A percentile compares a stretch with the other conserved stretches of the same genome.
phyloP scores from a whole-genome alignment of 2,329 filamentous ascomycete genomes.

The Hypoxylon sp. region DNA sequence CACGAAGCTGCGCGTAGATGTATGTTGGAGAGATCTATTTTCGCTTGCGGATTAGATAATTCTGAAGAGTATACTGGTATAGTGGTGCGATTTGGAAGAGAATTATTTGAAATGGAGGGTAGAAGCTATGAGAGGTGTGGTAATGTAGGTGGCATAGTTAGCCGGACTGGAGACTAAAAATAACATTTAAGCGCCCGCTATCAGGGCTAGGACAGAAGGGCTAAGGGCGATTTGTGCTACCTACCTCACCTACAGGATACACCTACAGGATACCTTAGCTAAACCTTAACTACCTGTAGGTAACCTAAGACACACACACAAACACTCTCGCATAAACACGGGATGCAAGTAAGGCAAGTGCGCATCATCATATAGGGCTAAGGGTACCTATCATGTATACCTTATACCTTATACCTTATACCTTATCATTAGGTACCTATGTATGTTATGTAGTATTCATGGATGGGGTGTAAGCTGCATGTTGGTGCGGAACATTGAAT shows the following conservation, averaged over 20 bases:
- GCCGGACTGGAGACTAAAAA: constrained; percentile 33
- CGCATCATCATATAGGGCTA: constrained; percentile 6
- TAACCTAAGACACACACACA: neutral
- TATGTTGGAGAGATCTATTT: constrained; percentile 32
- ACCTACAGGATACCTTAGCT: neutral
- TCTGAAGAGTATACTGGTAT: constrained; percentile 13
- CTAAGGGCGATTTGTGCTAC: constrained; percentile 16
- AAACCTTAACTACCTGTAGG: constrained; percentile 17
- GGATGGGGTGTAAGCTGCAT: constrained; percentile 5
- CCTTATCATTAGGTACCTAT: neutral
- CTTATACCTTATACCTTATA: too few relatives aligned
- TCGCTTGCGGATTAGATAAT: constrained; percentile 17
- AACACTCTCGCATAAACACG: neutral
- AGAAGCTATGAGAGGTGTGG: constrained; percentile 22
- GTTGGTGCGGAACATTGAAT: constrained; percentile 29
- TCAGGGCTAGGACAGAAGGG: constrained; percentile 4
- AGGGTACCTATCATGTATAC: neutral
- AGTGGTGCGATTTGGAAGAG: constrained; percentile 18
- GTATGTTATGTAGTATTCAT: neutral
- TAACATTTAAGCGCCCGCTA: constrained; percentile 39
- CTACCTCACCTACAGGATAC: constrained; percentile 10
- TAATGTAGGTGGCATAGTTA: constrained; percentile 14
- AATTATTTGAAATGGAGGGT: constrained; percentile 32
- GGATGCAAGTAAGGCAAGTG: neutral
- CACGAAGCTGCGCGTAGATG: constrained; percentile 10